A percentile compares a stretch with the other conserved stretches of the same genome.
Conservation (phyloP, 305 asterid species). For the Fraxinus angustifolia region DNA sequence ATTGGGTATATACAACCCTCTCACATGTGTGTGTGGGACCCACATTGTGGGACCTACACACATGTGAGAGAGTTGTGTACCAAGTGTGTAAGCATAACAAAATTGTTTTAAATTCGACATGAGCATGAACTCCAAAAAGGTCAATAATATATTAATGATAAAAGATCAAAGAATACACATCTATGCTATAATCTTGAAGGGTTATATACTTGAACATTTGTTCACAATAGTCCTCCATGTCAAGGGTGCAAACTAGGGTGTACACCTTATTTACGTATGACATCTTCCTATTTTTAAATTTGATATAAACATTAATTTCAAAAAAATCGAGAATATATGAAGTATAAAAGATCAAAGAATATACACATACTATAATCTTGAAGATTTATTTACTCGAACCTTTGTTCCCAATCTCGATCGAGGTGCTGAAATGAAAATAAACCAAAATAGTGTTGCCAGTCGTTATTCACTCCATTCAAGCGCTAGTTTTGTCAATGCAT, state of each 20-base stretch:
- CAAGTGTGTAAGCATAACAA: no score
- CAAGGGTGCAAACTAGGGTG: background rate
- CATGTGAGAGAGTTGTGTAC: no score
- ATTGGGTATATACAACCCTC: no score
- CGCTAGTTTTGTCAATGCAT: background rate
- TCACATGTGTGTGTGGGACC: no score
- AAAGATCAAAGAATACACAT: background rate
- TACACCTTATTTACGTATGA: background rate
- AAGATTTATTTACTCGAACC: background rate
- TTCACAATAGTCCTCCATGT: background rate
- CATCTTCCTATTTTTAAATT: background rate
- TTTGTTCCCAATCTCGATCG: background rate
- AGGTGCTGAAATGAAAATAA: background rate
- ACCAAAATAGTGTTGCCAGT: background rate
- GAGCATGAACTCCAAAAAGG: background rate
- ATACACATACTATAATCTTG: background rate
- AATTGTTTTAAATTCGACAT: background rate
- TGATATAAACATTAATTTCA: background rate
- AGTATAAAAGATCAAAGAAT: background rate
- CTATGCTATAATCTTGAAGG: background rate
- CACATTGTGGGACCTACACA: no score
- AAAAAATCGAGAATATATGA: background rate
- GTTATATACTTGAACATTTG: background rate
- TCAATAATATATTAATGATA: background rate
- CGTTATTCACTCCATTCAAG: background rate